These are phyloP conservation scores for Cladophialophora chaetospira DNA, from an alignment of 2,329 filamentous ascomycete species.

Conservation along the genomic window DNA sequence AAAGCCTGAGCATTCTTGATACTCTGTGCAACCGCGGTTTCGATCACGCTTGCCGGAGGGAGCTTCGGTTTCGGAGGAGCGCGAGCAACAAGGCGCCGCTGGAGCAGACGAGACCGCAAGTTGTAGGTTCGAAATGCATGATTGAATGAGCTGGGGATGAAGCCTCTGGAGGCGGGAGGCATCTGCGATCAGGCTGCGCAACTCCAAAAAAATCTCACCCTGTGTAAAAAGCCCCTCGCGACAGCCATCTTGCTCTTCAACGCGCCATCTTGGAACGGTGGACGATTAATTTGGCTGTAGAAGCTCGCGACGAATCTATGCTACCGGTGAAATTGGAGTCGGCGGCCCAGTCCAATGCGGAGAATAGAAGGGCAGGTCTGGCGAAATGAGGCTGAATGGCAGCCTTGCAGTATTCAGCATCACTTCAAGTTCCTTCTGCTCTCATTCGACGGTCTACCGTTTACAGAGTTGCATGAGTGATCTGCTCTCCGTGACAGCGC, in stretches of 20 bases:
- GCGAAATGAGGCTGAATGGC: not conserved
- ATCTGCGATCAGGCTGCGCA: conserved; percentile 4
- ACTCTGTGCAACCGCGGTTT: not conserved
- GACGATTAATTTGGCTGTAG: too few species aligned
- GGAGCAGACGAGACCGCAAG: not conserved
- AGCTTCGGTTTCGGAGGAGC: not conserved
- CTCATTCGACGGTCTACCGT: too few species aligned
- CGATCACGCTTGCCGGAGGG: not conserved
- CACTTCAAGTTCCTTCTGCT: too few species aligned
- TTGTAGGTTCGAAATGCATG: not conserved
- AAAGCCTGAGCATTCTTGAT: not conserved
- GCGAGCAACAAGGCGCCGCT: not conserved
- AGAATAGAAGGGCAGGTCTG: not conserved
- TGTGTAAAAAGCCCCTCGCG: not conserved
- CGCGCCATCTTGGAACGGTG: not conserved
- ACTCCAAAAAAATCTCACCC: not conserved
- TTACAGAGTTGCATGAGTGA: not conserved
- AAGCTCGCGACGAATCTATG: too few species aligned
- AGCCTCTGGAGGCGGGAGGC: conserved; percentile 13
- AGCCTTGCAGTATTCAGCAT: not conserved
- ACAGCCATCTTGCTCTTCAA: not conserved
- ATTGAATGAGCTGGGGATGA: not conserved
- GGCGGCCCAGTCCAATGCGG: not conserved
- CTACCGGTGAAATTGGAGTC: too few species aligned
- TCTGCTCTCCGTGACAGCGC: too few species aligned